These are phyloP conservation scores for Hortiboletus campestris DNA, from an alignment of 768 basidiomycete species.

Conservation along the genomic window DNA sequence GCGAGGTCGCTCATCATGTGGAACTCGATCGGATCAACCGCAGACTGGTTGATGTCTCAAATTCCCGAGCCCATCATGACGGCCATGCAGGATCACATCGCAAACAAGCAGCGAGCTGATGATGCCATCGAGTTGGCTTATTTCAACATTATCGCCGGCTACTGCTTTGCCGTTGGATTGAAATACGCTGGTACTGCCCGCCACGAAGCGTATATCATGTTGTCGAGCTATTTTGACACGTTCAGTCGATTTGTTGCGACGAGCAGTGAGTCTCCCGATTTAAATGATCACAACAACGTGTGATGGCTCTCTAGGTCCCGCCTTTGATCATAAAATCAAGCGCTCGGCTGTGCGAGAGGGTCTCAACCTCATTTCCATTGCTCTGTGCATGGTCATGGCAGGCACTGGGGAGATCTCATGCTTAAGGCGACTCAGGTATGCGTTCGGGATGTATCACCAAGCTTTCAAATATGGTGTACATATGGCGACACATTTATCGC, in stretches of 20 bases:
- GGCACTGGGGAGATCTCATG: conserved; percentile 94
- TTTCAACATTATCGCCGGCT: conserved; percentile 87
- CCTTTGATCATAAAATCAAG: conserved; percentile 87
- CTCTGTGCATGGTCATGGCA: conserved; percentile 93
- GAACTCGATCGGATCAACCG: conserved; percentile 68
- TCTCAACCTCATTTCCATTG: conserved; percentile 80
- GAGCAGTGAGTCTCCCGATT: conserved; percentile 48
- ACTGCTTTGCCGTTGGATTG: conserved; percentile 87
- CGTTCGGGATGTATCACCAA: conserved; percentile 82
- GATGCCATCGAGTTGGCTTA: conserved; percentile 85
- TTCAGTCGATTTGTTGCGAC: conserved; percentile 70
- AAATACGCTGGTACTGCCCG: conserved; percentile 94
- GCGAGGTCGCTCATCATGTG: conserved; percentile 83
- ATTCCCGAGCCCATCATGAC: conserved; percentile 66
- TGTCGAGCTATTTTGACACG: conserved; percentile 79
- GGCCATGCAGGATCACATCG: conserved; percentile 52
- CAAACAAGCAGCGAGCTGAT: conserved; percentile 48
- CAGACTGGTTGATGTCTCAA: conserved; percentile 70
- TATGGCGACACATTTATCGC: conserved; percentile 83
- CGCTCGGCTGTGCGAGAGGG: conserved; percentile 85
- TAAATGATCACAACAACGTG: neutral
- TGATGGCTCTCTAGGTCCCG: conserved; percentile 47
- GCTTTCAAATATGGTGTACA: conserved; percentile 85
- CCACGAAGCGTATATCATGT: conserved; percentile 81
- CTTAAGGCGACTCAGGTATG: conserved; percentile 80